Percentiles rank a stretch among this genome's conserved stretches.
phyloP scores from a whole-genome alignment of 139 green algal species.

The Coccomyxa sp. region DNA sequence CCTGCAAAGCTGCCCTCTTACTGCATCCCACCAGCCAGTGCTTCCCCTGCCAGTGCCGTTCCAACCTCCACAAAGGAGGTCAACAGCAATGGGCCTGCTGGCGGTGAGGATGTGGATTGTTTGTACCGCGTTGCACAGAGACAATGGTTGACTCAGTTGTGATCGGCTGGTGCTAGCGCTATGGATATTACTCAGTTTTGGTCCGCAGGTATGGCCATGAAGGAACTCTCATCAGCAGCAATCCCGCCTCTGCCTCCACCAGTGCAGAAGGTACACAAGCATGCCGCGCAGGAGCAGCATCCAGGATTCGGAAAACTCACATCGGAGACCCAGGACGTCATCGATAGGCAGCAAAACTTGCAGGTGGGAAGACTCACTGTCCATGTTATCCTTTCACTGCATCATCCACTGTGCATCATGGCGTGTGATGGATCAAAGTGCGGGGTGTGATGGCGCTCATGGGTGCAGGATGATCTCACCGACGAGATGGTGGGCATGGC shows the following conservation, averaged over 20 bases:
- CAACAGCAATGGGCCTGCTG: too few species aligned
- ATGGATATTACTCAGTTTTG: neutral
- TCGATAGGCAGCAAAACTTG: slow-evolving; percentile 7
- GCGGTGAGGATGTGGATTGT: too few species aligned
- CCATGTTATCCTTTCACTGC: neutral
- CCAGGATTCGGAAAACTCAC: neutral
- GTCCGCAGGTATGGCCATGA: neutral
- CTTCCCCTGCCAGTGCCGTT: too few species aligned
- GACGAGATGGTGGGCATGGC: slow-evolving; percentile 48
- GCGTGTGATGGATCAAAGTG: neutral
- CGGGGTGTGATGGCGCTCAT: neutral
- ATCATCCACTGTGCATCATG: neutral
- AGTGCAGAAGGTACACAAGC: neutral
- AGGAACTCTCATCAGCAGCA: neutral
- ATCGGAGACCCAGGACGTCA: neutral
- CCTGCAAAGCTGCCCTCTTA: too few species aligned
- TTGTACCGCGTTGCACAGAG: too few species aligned
- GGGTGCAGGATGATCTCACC: slow-evolving; percentile 37
- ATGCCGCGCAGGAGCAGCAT: neutral
- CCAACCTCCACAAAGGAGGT: too few species aligned
- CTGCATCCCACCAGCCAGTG: too few species aligned
- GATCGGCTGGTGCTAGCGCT: neutral
- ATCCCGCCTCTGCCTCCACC: neutral
- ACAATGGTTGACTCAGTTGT: too few species aligned
- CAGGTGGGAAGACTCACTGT: neutral